Evolutionary conservation across 495 filamentous ascomycete species (phyloP).

Genomic region (Paragyromitra xinjiangensis): DNA sequence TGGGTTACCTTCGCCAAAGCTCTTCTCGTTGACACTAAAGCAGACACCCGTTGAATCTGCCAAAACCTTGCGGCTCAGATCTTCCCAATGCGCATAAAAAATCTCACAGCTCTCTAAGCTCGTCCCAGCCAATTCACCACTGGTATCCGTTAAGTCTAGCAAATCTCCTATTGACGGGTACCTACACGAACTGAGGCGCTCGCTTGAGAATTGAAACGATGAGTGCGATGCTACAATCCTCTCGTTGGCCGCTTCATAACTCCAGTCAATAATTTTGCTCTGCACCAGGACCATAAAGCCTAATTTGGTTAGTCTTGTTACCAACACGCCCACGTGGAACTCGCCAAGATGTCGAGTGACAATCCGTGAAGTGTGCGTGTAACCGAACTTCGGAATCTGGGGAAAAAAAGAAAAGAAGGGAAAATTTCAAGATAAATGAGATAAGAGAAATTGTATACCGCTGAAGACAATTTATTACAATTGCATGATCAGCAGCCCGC

Average conservation of each 20-base stretch:
- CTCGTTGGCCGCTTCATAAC: constrained; percentile 12
- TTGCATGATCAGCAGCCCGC: constrained; percentile 5
- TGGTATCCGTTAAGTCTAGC: neutral
- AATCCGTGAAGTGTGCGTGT: constrained; percentile 16
- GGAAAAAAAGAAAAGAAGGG: constrained; percentile 23
- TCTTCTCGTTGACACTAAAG: constrained; percentile 26
- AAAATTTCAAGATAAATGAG: constrained; percentile 11
- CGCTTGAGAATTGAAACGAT: constrained; percentile 24
- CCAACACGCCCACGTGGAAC: constrained; percentile 42
- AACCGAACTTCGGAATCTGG: constrained; percentile 40
- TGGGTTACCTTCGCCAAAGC: constrained; percentile 5
- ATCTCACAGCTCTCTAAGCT: constrained; percentile 22
- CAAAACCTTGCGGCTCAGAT: constrained; percentile 48
- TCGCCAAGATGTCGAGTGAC: constrained; percentile 49
- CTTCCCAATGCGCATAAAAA: constrained; percentile 20
- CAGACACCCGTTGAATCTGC: constrained; percentile 45
- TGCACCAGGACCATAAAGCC: constrained; percentile 13
- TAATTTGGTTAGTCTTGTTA: constrained; percentile 27
- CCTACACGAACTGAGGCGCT: constrained; percentile 25
- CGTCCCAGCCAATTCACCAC: constrained; percentile 52
- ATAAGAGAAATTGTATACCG: constrained; percentile 1
- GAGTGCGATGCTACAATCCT: constrained; percentile 11
- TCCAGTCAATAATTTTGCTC: neutral
- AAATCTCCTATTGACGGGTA: constrained; percentile 23
- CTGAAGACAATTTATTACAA: neutral